Evolutionary conservation across 2,329 filamentous ascomycete species (phyloP), one percentile per base, ranked within the genome.

Genomic region (Volutella citrinella): DNA sequence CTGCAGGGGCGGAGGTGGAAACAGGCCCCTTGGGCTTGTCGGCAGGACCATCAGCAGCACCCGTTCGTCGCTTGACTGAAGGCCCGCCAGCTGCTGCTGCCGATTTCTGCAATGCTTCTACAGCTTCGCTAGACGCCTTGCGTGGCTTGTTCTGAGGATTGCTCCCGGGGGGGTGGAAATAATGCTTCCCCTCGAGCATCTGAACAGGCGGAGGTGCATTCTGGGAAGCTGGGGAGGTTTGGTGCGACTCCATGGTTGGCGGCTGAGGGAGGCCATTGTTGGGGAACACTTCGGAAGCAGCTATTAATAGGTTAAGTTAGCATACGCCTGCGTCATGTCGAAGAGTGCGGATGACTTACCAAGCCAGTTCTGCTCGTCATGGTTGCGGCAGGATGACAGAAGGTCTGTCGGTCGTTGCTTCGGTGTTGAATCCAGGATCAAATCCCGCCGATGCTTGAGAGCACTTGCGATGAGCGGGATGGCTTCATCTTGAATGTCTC

Each of bases 341-440:
- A n/a, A n/a, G n/a, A n/a, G n/a, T n/a, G n/a, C n/a, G n/a, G 35
- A 30, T 21, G 6, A 42, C 58, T 43, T 47, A 65, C 63, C 53
- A 22, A 66, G 50, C 63, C 63, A 66, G 33, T 61, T 59, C 20
- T 64, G 51, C 4, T 63, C 38, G 12, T 37, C 48, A 10, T 54
- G 39, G 5, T 39, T 45, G 7, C 38, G 34, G 20, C 48, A 55
- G 8, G 56, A 57, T 17, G 48, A 36, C 28, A 48, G 30, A 4
- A 63, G 36, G 20, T 56, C 57, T 22, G 40, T 48, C 7, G 49
- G 54, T 22, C 20, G 8, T 19, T 37, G 46, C 34, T 33, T 32
- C 12, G 30, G 21, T 18, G 19, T 28, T 6, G 45, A 38, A 8
- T 8, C 12, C 8, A 59, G 32, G 17, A 63, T 32, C 24, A 56